phyloP scores from a whole-genome alignment of 208 protist genomes.

The Hexamita inflata region DNA sequence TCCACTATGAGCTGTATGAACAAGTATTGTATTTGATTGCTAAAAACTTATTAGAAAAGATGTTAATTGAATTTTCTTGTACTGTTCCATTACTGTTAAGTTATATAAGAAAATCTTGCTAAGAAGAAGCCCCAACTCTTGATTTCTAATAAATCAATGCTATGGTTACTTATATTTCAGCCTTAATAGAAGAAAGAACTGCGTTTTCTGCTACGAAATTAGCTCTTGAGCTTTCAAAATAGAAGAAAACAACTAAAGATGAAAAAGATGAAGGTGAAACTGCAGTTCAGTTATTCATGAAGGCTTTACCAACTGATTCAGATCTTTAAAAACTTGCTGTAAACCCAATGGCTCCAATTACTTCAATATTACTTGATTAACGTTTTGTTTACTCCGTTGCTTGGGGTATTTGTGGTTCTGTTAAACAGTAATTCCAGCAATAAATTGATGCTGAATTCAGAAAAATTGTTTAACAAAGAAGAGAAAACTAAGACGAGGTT shows the following conservation, averaged over 20 bases:
- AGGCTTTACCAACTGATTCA: not conserved
- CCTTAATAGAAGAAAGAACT: not conserved
- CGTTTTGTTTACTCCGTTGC: constrained; percentile 51
- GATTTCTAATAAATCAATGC: constrained; percentile 1
- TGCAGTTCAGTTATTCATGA: not conserved
- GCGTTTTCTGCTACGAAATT: not conserved
- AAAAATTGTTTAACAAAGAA: not conserved
- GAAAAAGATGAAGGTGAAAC: not conserved
- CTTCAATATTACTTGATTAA: not conserved
- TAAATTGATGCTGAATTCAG: constrained; percentile 1
- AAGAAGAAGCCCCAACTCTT: not conserved
- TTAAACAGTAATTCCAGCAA: not conserved
- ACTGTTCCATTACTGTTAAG: not conserved
- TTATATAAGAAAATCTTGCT: not conserved
- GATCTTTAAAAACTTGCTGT: not conserved
- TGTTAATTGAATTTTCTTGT: not conserved
- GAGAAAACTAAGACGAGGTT: not conserved
- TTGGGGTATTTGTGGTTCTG: constrained; percentile 27
- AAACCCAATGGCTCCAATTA: not conserved
- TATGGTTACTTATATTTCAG: not conserved
- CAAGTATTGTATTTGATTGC: not conserved
- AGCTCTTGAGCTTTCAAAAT: not conserved
- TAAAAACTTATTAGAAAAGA: not conserved
- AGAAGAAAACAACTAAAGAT: not conserved
- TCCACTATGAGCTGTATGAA: not conserved